Evolutionary conservation across 2,329 filamentous ascomycete species (phyloP).

Genomic region (Colletotrichum liriopes): DNA sequence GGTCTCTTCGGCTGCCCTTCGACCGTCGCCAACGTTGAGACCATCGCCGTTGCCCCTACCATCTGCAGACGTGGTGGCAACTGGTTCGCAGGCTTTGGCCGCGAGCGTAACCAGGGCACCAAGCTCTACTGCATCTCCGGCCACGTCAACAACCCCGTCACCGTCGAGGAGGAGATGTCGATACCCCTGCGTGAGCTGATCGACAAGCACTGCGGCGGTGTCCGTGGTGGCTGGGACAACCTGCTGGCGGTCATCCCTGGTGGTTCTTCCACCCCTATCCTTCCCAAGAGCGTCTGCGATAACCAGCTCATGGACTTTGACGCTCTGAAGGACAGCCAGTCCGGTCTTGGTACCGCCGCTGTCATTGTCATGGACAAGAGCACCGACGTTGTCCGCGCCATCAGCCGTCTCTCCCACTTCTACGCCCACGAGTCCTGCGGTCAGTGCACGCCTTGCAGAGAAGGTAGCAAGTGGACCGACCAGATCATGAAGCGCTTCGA

Average conservation of each 20-base stretch:
- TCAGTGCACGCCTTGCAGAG: conserved; percentile 99
- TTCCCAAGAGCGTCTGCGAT: conserved; percentile 91
- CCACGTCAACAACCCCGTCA: conserved; percentile 98
- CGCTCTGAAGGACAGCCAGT: conserved; percentile 96
- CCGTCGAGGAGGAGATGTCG: conserved; percentile 99
- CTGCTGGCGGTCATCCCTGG: conserved; percentile 95
- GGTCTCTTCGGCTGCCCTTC: conserved; percentile 98
- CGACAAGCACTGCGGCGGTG: conserved; percentile 97
- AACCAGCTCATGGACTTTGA: conserved; percentile 99
- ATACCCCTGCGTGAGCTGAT: conserved; percentile 97
- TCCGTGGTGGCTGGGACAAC: conserved; percentile 98
- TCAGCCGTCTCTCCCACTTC: conserved; percentile 93
- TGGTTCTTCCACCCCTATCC: conserved; percentile 95
- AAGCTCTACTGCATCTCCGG: conserved; percentile 99
- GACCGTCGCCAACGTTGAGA: conserved; percentile 98
- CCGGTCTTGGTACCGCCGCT: conserved; percentile 95
- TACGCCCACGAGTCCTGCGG: conserved; percentile 99
- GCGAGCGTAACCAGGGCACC: conserved; percentile 95
- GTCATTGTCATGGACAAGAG: conserved; percentile 99
- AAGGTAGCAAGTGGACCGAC: conserved; percentile 98
- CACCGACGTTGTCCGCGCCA: conserved; percentile 94
- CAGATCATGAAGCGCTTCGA: conserved; percentile 99
- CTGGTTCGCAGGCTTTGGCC: conserved; percentile 96
- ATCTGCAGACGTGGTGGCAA: conserved; percentile 92
- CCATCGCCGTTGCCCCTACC: conserved; percentile 93